Evolutionary conservation across 805 yeast species (phyloP).

Genomic region (Lachancea thermotolerans): DNA sequence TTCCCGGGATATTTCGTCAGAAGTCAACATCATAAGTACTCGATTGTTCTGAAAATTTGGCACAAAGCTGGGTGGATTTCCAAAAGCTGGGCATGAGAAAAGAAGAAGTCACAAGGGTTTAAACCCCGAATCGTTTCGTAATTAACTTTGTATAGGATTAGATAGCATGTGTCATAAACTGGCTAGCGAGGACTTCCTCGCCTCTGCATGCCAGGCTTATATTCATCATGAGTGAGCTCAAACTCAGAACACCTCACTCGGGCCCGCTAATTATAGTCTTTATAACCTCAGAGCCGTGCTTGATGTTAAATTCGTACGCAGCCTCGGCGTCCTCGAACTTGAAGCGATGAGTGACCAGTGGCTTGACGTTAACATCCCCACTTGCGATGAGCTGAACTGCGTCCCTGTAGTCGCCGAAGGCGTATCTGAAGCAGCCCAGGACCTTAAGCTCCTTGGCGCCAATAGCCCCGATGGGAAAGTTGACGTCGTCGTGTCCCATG

Average conservation of each 20-base stretch:
- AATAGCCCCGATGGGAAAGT: constrained; percentile 68
- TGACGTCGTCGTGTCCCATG: constrained; percentile 63
- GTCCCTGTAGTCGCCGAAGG: constrained; percentile 66
- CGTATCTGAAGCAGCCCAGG: constrained; percentile 77
- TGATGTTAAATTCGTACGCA: constrained; percentile 64
- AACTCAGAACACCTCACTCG: constrained; percentile 2
- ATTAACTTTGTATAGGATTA: too few species aligned
- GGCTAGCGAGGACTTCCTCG: background rate
- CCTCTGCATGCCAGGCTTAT: background rate
- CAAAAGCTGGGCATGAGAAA: background rate
- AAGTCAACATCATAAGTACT: too few species aligned
- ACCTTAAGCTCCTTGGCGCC: constrained; percentile 61
- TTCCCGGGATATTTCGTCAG: background rate
- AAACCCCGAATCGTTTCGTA: too few species aligned
- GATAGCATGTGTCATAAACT: too few species aligned
- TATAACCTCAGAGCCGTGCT: constrained; percentile 56
- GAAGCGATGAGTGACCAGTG: constrained; percentile 68
- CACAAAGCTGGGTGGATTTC: constrained; percentile 4
- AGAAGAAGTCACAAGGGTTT: too few species aligned
- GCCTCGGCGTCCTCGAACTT: constrained; percentile 63
- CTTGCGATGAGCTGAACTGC: constrained; percentile 60
- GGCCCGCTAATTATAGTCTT: constrained; percentile 85
- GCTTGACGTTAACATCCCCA: constrained; percentile 60
- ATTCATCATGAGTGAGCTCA: background rate
- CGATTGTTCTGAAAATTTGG: background rate